phyloP scores from a whole-genome alignment of 2,329 filamentous ascomycete genomes.

The Colletotrichum simmondsii region DNA sequence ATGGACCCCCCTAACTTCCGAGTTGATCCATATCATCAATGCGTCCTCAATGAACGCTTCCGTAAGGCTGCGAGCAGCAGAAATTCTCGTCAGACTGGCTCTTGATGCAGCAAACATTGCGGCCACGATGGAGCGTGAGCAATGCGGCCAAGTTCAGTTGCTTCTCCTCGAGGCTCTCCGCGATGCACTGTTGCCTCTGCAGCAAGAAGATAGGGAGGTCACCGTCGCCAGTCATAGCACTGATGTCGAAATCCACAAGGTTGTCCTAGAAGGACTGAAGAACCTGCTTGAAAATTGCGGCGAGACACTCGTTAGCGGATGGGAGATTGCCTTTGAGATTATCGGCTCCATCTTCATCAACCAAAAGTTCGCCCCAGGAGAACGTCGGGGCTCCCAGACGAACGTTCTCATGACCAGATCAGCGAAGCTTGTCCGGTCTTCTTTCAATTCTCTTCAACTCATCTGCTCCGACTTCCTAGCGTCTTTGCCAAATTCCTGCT shows the following conservation, averaged over 20 bases:
- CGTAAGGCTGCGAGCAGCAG: slow-evolving; percentile 70
- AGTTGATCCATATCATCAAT: slow-evolving; percentile 63
- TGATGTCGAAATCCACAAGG: slow-evolving; percentile 83
- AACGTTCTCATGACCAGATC: slow-evolving; percentile 66
- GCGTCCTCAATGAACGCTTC: slow-evolving; percentile 59
- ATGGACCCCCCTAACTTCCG: slow-evolving; percentile 75
- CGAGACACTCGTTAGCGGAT: slow-evolving; percentile 83
- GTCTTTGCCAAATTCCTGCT: slow-evolving; percentile 76
- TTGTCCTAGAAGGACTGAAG: slow-evolving; percentile 82
- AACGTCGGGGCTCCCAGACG: slow-evolving; percentile 41
- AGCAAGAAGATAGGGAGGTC: slow-evolving; percentile 60
- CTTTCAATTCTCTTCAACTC: slow-evolving; percentile 90
- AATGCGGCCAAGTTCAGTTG: slow-evolving; percentile 73
- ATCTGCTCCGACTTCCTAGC: slow-evolving; percentile 94
- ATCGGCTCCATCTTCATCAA: slow-evolving; percentile 82
- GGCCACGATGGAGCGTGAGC: slow-evolving; percentile 59
- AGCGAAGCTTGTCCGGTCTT: slow-evolving; percentile 81
- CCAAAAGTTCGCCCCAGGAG: slow-evolving; percentile 47
- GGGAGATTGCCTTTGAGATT: slow-evolving; percentile 87
- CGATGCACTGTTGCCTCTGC: slow-evolving; percentile 69
- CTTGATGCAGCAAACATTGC: slow-evolving; percentile 69
- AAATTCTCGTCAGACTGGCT: slow-evolving; percentile 69
- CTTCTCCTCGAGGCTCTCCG: slow-evolving; percentile 76
- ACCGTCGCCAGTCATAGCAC: slow-evolving; percentile 70
- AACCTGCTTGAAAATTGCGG: slow-evolving; percentile 88